Percentiles rank a stretch among this genome's conserved stretches.
phyloP scores from a whole-genome alignment of 2,329 filamentous ascomycete species.

The Dactylellina sp. region DNA sequence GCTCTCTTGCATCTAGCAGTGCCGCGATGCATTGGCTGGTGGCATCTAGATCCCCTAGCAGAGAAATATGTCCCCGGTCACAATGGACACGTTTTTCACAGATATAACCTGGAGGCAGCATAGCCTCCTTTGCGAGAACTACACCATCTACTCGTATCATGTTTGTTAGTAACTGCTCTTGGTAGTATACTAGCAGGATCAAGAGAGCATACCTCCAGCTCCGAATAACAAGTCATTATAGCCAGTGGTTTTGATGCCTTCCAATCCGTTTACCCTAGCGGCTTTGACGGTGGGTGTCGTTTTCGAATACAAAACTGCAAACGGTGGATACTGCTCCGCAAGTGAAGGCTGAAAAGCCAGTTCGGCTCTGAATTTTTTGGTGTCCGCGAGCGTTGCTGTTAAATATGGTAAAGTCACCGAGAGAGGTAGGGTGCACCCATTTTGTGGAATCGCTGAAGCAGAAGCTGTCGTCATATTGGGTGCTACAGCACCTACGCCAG shows the following conservation, averaged over 20 bases:
- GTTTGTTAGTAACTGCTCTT: not conserved
- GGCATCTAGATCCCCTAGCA: conserved; percentile 85
- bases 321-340: conserved; percentile 82
- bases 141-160: conserved; percentile 79
- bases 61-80: conserved; percentile 86
- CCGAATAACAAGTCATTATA: conserved; percentile 91
- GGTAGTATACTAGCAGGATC: not conserved
- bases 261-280: conserved; percentile 77
- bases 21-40: conserved; percentile 80
- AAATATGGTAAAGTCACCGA: conserved; percentile 75
- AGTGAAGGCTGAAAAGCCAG: conserved; percentile 70
- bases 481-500: conserved; percentile 48
- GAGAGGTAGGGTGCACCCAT: conserved; percentile 68
- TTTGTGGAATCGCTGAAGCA: conserved; percentile 17
- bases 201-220: conserved; percentile 63
- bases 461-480: conserved; percentile 49
- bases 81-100: conserved; percentile 79
- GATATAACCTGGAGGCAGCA: conserved; percentile 83
- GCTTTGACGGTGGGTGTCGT: conserved; percentile 86
- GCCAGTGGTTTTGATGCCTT: conserved; percentile 80
- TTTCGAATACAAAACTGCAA: conserved; percentile 87
- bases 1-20: conserved; percentile 66
- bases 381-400: conserved; percentile 76
- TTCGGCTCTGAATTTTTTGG: conserved; percentile 80
- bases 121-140: conserved; percentile 83